phyloP scores from a whole-genome alignment of 225 moss, liverwort and hornwort genomes.

The Straminergon stramineum region DNA sequence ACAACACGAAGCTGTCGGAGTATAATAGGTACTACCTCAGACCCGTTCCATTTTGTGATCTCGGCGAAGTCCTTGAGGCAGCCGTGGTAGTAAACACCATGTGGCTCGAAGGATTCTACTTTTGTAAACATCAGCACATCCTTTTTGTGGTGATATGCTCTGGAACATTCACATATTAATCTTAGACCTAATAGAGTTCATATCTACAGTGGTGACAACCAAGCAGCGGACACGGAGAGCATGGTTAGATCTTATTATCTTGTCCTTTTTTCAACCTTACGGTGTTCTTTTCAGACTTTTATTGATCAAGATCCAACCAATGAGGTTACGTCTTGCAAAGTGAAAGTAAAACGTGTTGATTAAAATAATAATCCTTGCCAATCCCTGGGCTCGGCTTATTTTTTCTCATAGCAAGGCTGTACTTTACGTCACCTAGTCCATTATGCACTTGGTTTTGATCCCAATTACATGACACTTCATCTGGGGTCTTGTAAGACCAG shows the following conservation, averaged over 20 bases:
- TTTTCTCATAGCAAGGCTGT: not conserved
- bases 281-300: not conserved
- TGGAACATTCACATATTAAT: not conserved
- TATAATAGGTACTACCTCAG: slow-evolving; percentile 43
- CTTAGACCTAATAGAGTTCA: not conserved
- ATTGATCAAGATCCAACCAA: not conserved
- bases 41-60: slow-evolving; percentile 74
- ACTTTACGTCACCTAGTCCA: not conserved
- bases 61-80: slow-evolving; percentile 73
- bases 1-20: not conserved
- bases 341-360: not conserved
- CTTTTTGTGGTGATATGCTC: slow-evolving; percentile 61
- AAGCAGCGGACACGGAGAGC: not conserved
- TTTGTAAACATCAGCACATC: slow-evolving; percentile 70
- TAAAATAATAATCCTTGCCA: not conserved
- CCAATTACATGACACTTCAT: not conserved
- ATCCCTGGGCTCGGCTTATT: not conserved
- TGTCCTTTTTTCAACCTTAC: no score
- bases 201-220: not conserved
- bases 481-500: not conserved
- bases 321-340: not conserved
- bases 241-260: not conserved
- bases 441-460: not conserved
- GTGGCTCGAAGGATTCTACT: slow-evolving; percentile 56
- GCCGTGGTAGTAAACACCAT: slow-evolving; percentile 89